Evolutionary conservation across 352 stramenopile species (phyloP).

Genomic region (Phytophthora citrophthora): DNA sequence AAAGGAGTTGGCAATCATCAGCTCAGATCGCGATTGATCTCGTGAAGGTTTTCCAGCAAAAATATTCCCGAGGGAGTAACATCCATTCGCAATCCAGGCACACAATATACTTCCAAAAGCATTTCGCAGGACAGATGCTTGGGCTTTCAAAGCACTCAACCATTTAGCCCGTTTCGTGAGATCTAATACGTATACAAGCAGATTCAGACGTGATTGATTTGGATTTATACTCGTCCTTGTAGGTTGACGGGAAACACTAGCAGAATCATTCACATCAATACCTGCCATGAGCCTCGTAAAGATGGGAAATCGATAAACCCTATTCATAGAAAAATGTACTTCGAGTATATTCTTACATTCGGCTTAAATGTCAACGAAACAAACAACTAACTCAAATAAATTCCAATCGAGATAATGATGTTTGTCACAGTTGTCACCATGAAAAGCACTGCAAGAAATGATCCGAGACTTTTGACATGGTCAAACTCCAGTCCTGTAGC

Average conservation of each 20-base stretch:
- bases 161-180: background rate
- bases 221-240: too few species aligned
- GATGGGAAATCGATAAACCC: background rate
- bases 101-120: conserved; percentile 9
- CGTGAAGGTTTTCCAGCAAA: conserved; percentile 14
- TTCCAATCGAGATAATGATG: conserved; percentile 2
- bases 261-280: too few species aligned
- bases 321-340: background rate
- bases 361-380: too few species aligned
- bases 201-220: too few species aligned
- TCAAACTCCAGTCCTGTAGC: conserved; percentile 16
- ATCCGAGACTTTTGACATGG: conserved; percentile 7
- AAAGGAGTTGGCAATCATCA: conserved; percentile 9
- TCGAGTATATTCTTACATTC: too few species aligned
- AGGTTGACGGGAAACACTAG: too few species aligned
- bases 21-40: conserved; percentile 7
- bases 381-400: background rate
- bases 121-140: conserved; percentile 2
- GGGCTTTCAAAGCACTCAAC: background rate
- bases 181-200: too few species aligned
- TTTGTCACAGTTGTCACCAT: conserved; percentile 16
- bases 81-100: conserved; percentile 18
- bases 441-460: conserved; percentile 21
- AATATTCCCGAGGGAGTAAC: conserved; percentile 17
- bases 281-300: too few species aligned